These are phyloP conservation scores for Salix arbutifolia DNA, from an alignment of 345 rosid species.

Conservation along the genomic window DNA sequence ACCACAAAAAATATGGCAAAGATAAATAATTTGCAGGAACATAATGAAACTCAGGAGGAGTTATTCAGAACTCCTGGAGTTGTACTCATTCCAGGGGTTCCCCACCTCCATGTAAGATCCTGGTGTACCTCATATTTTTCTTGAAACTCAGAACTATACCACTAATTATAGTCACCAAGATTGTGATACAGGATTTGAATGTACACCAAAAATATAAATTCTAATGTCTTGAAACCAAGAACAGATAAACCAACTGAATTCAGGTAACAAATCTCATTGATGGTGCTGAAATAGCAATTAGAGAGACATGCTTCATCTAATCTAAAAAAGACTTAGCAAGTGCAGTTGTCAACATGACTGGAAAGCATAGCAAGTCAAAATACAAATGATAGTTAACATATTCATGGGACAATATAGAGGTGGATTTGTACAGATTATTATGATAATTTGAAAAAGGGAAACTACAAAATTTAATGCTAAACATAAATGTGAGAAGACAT, in stretches of 20 bases:
- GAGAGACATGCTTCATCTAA: background rate
- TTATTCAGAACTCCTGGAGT: background rate
- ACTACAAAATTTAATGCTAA: background rate
- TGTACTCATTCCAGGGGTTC: no score
- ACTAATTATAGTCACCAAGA: background rate
- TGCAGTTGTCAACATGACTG: background rate
- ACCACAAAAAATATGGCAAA: slow-evolving; percentile 5
- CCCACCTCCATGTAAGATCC: no score
- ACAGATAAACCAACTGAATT: no score
- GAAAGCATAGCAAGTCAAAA: background rate
- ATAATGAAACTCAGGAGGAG: background rate
- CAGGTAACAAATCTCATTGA: no score
- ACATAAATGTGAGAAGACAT: background rate
- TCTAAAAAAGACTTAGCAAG: background rate
- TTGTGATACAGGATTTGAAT: background rate
- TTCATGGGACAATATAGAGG: background rate
- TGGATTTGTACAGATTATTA: background rate
- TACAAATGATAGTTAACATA: background rate
- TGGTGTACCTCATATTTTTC: no score
- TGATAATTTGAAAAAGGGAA: background rate
- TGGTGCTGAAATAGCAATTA: background rate
- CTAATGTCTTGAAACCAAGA: background rate
- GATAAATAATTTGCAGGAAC: background rate
- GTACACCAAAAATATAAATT: background rate
- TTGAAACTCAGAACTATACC: background rate